Evolutionary conservation across 1,284 basidiomycete species (phyloP).

Genomic region (Xanthoconium separans): DNA sequence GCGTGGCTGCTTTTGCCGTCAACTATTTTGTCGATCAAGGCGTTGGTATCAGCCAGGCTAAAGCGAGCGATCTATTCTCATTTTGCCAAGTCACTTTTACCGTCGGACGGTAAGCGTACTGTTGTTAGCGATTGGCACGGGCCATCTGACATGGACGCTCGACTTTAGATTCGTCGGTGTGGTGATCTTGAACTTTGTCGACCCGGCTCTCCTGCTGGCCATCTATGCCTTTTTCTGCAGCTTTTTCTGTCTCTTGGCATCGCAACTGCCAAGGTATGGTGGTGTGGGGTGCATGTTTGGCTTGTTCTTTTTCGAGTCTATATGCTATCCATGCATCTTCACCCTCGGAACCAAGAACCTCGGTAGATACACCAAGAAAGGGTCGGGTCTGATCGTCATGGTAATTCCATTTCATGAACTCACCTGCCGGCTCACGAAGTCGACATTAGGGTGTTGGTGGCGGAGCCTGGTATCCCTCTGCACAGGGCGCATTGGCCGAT

Average conservation of each 20-base stretch:
- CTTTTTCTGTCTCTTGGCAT: conserved; percentile 53
- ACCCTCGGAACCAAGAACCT: conserved; percentile 70
- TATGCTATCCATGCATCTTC: conserved; percentile 73
- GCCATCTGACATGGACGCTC: conserved; percentile 1
- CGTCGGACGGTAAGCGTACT: conserved; percentile 49
- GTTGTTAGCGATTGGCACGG: background rate
- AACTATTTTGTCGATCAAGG: conserved; percentile 67
- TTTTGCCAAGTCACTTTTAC: conserved; percentile 76
- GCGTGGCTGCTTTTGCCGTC: conserved; percentile 70
- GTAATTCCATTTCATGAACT: conserved; percentile 10
- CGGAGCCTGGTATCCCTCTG: conserved; percentile 74
- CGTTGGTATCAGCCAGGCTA: conserved; percentile 51
- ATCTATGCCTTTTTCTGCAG: conserved; percentile 54
- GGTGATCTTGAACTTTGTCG: conserved; percentile 59
- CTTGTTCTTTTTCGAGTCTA: conserved; percentile 78
- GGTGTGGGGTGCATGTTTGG: conserved; percentile 66
- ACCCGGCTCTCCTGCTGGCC: conserved; percentile 63
- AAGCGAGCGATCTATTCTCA: conserved; percentile 65
- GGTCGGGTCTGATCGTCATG: conserved; percentile 71
- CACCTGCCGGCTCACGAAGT: conserved; percentile 1
- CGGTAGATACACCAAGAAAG: conserved; percentile 68
- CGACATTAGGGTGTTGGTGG: conserved; percentile 59
- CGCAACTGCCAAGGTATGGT: conserved; percentile 50
- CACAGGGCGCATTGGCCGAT: conserved; percentile 70
- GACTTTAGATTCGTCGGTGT: conserved; percentile 58